phyloP scores from a whole-genome alignment of 495 filamentous ascomycete species.

The Cairneyella variabilis region DNA sequence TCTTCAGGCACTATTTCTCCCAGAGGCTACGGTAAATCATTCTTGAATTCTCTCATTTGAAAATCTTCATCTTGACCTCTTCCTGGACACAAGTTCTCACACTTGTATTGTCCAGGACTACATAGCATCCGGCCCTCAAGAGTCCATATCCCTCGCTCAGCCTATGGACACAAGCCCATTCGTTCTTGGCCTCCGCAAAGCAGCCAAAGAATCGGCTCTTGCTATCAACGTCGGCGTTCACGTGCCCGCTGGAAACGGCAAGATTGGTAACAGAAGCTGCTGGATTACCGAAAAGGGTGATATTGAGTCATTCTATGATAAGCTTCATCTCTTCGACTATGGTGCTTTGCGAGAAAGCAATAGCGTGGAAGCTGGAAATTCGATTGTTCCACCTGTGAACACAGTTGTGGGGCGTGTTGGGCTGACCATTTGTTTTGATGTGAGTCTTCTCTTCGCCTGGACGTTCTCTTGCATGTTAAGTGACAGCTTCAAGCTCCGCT shows the following conservation, averaged over 20 bases:
- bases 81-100: not conserved
- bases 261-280: conserved; percentile 60
- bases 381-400: conserved; percentile 63
- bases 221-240: conserved; percentile 89
- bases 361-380: conserved; percentile 56
- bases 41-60: not conserved
- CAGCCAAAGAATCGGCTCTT: conserved; percentile 55
- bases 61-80: not conserved
- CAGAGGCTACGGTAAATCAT: conserved; percentile 64
- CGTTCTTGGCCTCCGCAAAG: conserved; percentile 64
- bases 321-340: conserved; percentile 76
- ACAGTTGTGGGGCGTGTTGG: conserved; percentile 73
- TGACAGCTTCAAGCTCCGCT: conserved; percentile 48
- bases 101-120: conserved; percentile 47
- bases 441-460: conserved; percentile 33
- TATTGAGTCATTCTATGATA: conserved; percentile 66
- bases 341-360: conserved; percentile 65
- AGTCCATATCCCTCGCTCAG: conserved; percentile 63
- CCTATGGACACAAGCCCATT: conserved; percentile 55
- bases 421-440: conserved; percentile 84
- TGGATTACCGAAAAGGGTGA: conserved; percentile 66
- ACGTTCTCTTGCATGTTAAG: not conserved
- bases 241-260: conserved; percentile 57
- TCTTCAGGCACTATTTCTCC: conserved; percentile 76
- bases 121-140: conserved; percentile 61